These are phyloP conservation scores for Trichophyton schoenleinii DNA, from an alignment of 2,329 filamentous ascomycete genomes.

Conservation along the genomic window DNA sequence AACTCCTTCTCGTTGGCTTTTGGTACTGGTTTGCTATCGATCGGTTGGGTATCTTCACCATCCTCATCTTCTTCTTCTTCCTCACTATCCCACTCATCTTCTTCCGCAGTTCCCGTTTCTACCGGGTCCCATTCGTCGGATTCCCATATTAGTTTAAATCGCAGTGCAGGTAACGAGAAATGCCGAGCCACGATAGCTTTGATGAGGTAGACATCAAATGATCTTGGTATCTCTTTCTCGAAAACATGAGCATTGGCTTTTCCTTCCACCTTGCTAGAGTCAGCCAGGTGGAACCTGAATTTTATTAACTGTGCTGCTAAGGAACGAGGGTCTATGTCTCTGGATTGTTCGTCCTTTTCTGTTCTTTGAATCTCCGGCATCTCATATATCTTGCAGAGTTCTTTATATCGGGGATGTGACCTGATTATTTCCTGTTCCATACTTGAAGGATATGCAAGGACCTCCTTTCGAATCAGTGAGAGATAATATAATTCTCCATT, in stretches of 20 bases:
- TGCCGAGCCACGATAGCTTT: slow-evolving; percentile 63
- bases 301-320: slow-evolving; percentile 64
- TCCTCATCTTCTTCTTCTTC: slow-evolving; percentile 39
- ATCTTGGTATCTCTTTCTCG: slow-evolving; percentile 53
- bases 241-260: slow-evolving; percentile 9
- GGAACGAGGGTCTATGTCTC: slow-evolving; percentile 56
- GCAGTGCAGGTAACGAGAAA: slow-evolving; percentile 54
- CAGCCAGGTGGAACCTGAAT: slow-evolving; percentile 44
- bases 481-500: slow-evolving; percentile 94
- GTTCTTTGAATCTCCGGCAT: slow-evolving; percentile 51
- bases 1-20: slow-evolving; percentile 42
- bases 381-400: slow-evolving; percentile 65
- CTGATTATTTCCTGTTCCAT: slow-evolving; percentile 42
- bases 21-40: slow-evolving; percentile 10
- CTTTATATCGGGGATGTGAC: slow-evolving; percentile 58
- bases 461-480: slow-evolving; percentile 63
- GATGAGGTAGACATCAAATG: slow-evolving; percentile 67
- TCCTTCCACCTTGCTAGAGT: slow-evolving; percentile 2
- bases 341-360: slow-evolving; percentile 22
- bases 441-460: slow-evolving; percentile 33
- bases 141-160: slow-evolving; percentile 64
- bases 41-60: slow-evolving; percentile 16
- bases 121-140: slow-evolving; percentile 84
- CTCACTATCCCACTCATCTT: slow-evolving; percentile 39
- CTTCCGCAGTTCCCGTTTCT: slow-evolving; percentile 47